Evolutionary conservation across 805 yeast species (phyloP).

Genomic region (Candida broadrunensis): DNA sequence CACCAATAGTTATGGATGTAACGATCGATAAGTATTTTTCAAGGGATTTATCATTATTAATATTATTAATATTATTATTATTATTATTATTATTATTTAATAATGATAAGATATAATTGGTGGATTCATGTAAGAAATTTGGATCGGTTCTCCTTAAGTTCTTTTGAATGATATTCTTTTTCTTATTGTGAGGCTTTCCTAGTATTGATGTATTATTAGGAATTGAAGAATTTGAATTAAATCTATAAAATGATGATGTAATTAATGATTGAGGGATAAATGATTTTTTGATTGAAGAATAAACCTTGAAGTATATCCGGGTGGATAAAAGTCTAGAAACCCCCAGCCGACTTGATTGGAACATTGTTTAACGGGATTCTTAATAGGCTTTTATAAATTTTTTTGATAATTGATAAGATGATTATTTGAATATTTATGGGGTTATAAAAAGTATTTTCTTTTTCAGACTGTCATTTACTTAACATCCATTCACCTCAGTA

Average conservation of each 20-base stretch:
- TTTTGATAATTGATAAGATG: too few relatives aligned
- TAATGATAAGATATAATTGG: constrained; percentile 20
- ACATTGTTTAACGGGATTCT: too few relatives aligned
- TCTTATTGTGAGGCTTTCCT: not conserved
- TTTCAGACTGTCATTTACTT: too few relatives aligned
- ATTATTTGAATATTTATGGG: too few relatives aligned
- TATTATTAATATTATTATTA: constrained; percentile 8
- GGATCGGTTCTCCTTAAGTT: constrained; percentile 22
- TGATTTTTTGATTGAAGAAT: not conserved
- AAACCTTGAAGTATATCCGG: too few relatives aligned
- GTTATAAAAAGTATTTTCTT: too few relatives aligned
- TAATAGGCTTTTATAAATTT: too few relatives aligned
- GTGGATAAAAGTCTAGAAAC: too few relatives aligned
- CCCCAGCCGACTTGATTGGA: too few relatives aligned
- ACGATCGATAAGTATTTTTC: constrained; percentile 44
- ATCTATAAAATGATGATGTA: not conserved
- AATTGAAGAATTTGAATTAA: not conserved
- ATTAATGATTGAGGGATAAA: not conserved
- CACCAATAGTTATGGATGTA: constrained; percentile 72
- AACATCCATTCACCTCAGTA: too few relatives aligned
- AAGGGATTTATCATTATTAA: constrained; percentile 17
- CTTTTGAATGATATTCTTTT: constrained; percentile 15
- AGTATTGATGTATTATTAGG: not conserved
- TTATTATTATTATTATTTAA: constrained; percentile 13
- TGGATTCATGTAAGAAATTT: constrained; percentile 18